These are phyloP conservation scores for Phyllosticta citribraziliensis DNA, from an alignment of 2,329 filamentous ascomycete species.

Conservation along the genomic window DNA sequence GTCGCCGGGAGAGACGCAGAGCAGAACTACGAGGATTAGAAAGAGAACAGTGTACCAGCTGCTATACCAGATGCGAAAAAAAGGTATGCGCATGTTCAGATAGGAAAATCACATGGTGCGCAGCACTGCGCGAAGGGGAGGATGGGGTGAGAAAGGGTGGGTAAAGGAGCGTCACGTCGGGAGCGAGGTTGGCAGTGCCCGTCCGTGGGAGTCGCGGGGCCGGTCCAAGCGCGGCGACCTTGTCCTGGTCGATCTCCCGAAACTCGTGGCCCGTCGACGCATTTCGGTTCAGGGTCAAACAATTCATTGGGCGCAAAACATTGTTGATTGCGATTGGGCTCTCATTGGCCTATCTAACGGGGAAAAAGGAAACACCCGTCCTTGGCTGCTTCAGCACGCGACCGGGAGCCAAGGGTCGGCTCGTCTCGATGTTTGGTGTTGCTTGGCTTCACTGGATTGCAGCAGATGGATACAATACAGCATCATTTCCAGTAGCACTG, in stretches of 20 bases:
- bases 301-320: not conserved
- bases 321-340: not conserved
- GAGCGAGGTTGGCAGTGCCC: not conserved
- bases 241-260: slow-evolving; percentile 7
- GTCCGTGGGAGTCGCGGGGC: not conserved
- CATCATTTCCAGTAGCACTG: too few species aligned
- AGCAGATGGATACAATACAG: too few species aligned
- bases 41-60: slow-evolving; percentile 68
- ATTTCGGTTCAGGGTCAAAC: not conserved
- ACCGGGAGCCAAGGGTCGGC: too few species aligned
- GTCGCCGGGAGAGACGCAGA: slow-evolving; percentile 73
- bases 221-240: not conserved
- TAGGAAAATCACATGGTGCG: slow-evolving; percentile 7
- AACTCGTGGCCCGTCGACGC: slow-evolving; percentile 2
- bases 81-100: slow-evolving; percentile 37
- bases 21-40: slow-evolving; percentile 60
- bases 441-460: too few species aligned
- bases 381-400: too few species aligned
- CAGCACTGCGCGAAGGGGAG: not conserved
- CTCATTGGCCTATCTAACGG: not conserved
- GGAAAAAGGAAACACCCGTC: too few species aligned
- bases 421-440: too few species aligned
- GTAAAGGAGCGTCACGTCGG: not conserved
- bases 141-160: not conserved
- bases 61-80: slow-evolving; percentile 75